These are phyloP conservation scores for Aspergillus persii DNA, from an alignment of 2,329 filamentous ascomycete genomes.

Conservation along the genomic window DNA sequence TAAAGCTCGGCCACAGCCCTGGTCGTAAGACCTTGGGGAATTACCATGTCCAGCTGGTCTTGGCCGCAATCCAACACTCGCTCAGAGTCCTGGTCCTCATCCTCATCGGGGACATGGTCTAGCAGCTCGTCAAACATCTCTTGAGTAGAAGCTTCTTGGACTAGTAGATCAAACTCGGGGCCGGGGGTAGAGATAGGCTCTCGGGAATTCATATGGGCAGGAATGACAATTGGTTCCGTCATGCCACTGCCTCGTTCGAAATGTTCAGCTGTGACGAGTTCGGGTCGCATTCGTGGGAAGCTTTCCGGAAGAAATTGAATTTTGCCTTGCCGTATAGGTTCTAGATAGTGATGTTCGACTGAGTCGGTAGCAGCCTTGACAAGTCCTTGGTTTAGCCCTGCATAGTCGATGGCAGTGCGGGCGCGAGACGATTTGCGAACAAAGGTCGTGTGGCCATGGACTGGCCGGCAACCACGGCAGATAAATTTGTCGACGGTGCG, in stretches of 20 bases:
- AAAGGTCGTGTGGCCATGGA: constrained; percentile 63
- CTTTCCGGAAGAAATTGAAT: constrained; percentile 60
- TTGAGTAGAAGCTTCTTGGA: constrained; percentile 35
- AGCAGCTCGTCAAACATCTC: constrained; percentile 42
- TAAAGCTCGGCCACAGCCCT: constrained; percentile 63
- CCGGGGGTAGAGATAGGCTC: constrained; percentile 36
- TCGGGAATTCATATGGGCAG: constrained; percentile 59
- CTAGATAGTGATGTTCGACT: constrained; percentile 66
- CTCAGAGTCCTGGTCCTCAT: constrained; percentile 27
- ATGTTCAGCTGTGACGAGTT: constrained; percentile 61
- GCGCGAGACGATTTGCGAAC: constrained; percentile 65
- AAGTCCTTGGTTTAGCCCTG: constrained; percentile 64
- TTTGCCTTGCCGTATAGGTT: constrained; percentile 64
- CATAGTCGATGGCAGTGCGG: constrained; percentile 66
- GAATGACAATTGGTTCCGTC: constrained; percentile 65
- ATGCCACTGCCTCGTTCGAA: constrained; percentile 63
- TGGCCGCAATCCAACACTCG: constrained; percentile 60
- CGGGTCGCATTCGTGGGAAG: constrained; percentile 63
- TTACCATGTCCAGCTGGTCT: constrained; percentile 66
- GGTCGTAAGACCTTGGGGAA: constrained; percentile 63
- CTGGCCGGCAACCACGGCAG: constrained; percentile 58
- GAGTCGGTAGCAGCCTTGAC: constrained; percentile 64
- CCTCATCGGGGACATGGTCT: constrained; percentile 29
- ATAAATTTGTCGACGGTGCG: constrained; percentile 68
- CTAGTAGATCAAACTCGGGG: constrained; percentile 27